phyloP scores from a whole-genome alignment of 805 yeast species.

The Saturnispora ahearnii region DNA sequence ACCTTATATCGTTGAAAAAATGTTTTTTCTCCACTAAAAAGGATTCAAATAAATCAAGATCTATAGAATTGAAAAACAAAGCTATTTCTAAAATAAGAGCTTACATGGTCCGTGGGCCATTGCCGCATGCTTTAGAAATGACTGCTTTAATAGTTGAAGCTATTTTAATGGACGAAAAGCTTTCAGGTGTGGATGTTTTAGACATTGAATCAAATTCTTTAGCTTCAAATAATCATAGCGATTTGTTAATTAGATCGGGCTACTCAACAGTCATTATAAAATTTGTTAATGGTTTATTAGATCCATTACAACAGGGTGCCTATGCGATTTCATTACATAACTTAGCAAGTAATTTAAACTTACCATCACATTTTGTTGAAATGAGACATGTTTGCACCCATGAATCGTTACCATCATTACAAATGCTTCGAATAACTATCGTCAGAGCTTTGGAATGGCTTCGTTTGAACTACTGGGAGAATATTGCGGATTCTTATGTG shows the following conservation, averaged over 20 bases:
- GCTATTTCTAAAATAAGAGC: constrained; percentile 48
- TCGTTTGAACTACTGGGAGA: constrained; percentile 61
- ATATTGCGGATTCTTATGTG: constrained; percentile 19
- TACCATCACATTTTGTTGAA: constrained; percentile 84
- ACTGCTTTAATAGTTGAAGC: constrained; percentile 53
- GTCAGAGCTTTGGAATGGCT: constrained; percentile 68
- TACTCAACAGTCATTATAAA: constrained; percentile 71
- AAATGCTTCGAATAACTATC: constrained; percentile 53
- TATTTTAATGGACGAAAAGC: constrained; percentile 31
- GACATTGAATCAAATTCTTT: background rate
- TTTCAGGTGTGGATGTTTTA: constrained; percentile 4
- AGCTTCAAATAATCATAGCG: constrained; percentile 18
- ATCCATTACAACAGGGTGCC: constrained; percentile 72
- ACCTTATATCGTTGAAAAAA: constrained; percentile 36
- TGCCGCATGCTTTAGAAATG: constrained; percentile 66
- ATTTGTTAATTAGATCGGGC: constrained; percentile 36
- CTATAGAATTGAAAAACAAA: constrained; percentile 16
- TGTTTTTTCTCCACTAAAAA: constrained; percentile 38
- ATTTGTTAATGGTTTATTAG: constrained; percentile 86
- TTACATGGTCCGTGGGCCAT: constrained; percentile 47
- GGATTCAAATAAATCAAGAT: background rate
- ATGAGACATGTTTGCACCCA: constrained; percentile 87
- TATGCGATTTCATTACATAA: constrained; percentile 72
- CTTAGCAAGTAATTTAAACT: constrained; percentile 55
- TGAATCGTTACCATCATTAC: constrained; percentile 67